phyloP scores from a whole-genome alignment of 2,329 filamentous ascomycete genomes.

The Penicillium sp. region DNA sequence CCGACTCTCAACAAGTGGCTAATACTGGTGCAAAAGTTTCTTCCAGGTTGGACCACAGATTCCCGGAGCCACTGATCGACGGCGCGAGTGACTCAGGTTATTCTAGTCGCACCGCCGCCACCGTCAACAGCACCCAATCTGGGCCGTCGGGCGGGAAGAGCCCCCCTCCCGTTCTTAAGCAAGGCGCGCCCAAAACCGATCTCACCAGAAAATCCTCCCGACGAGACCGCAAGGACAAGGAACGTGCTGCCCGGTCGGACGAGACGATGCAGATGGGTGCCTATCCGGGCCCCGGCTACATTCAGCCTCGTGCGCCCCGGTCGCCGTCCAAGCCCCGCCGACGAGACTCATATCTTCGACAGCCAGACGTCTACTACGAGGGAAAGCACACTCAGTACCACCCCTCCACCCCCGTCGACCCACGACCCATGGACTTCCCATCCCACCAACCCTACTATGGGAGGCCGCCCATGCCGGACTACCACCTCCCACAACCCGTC shows the following conservation, averaged over 20 bases:
- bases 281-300: conserved; percentile 31
- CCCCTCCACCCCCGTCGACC: conserved; percentile 31
- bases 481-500: conserved; percentile 16
- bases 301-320: conserved; percentile 27
- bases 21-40: conserved; percentile 49
- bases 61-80: conserved; percentile 43
- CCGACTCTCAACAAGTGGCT: conserved; percentile 47
- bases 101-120: conserved; percentile 58
- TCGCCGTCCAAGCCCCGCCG: conserved; percentile 37
- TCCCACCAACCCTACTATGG: conserved; percentile 28
- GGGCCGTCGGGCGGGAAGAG: conserved; percentile 45
- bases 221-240: conserved; percentile 36
- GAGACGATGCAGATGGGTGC: conserved; percentile 33
- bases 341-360: conserved; percentile 32
- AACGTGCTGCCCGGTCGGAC: conserved; percentile 16
- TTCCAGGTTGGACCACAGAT: conserved; percentile 45
- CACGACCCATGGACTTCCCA: conserved; percentile 32
- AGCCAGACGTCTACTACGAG: conserved; percentile 37
- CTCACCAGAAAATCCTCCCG: conserved; percentile 31
- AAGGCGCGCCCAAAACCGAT: conserved; percentile 35
- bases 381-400: conserved; percentile 33
- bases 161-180: conserved; percentile 36
- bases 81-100: conserved; percentile 62
- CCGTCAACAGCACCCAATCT: conserved; percentile 55
- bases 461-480: conserved; percentile 31